Percentiles rank a stretch among this genome's conserved stretches.
These are phyloP conservation scores for Elaeis guineensis DNA, from an alignment of 176 grass and related monocot genomes.

Conservation along the genomic window DNA sequence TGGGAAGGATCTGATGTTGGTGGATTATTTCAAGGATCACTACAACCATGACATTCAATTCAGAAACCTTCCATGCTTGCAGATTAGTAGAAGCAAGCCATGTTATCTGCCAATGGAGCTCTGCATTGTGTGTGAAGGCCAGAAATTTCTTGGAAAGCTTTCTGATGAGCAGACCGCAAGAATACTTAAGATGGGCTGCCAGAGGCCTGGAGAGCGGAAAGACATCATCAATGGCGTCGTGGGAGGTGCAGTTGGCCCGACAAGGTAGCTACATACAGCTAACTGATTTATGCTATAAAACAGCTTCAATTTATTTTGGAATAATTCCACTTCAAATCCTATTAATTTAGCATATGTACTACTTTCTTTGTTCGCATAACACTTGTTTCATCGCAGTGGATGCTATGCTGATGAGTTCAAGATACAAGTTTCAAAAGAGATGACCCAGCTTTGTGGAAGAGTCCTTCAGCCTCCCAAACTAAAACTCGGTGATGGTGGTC, in stretches of 20 bases:
- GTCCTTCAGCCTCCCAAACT: conserved; percentile 90
- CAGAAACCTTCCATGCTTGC: conserved; percentile 87
- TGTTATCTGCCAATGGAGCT: conserved; percentile 96
- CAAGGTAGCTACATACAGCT: conserved; percentile 32
- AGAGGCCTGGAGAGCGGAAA: conserved; percentile 72
- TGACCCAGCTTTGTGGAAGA: conserved; percentile 86
- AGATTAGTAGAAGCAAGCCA: conserved; percentile 83
- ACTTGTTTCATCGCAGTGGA: conserved; percentile 39
- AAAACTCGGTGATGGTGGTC: conserved; percentile 62
- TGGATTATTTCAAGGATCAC: conserved; percentile 88
- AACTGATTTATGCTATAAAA: no score
- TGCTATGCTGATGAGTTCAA: conserved; percentile 63
- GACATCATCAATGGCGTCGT: conserved; percentile 76
- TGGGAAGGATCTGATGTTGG: conserved; percentile 61
- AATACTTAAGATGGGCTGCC: conserved; percentile 87
- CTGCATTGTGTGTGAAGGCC: conserved; percentile 79
- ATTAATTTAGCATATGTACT: no score
- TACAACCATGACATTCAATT: conserved; percentile 97
- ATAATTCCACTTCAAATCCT: no score
- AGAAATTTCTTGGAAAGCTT: conserved; percentile 90
- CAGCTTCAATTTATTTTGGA: no score
- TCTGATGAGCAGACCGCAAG: conserved; percentile 74
- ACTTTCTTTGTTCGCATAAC: no score
- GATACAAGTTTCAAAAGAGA: conserved; percentile 65
- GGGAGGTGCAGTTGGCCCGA: conserved; percentile 34